Percentiles rank a stretch among this genome's conserved stretches.
These are phyloP conservation scores for Rhipidocladum racemiflorum DNA, from an alignment of 176 grass and related monocot species.

Conservation along the genomic window DNA sequence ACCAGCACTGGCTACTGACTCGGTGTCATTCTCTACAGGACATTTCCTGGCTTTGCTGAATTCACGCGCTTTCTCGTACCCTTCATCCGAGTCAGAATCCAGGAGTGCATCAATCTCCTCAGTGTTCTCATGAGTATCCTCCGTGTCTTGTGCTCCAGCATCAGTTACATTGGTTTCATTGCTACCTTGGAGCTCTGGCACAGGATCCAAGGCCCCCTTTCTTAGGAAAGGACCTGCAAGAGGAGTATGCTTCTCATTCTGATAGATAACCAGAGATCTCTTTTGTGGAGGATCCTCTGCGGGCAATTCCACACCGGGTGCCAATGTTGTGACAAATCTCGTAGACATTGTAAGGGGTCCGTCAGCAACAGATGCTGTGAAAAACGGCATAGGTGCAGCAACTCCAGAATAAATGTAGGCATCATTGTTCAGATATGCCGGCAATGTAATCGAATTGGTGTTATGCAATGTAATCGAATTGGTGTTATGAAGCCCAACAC, in stretches of 20 bases:
- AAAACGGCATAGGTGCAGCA: conserved; percentile 29
- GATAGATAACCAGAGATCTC: conserved; percentile 42
- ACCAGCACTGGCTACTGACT: conserved; percentile 43
- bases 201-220: conserved; percentile 34
- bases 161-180: conserved; percentile 66
- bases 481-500: conserved; percentile 23
- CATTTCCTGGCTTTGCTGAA: conserved; percentile 29
- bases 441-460: conserved; percentile 41
- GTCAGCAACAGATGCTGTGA: conserved; percentile 20
- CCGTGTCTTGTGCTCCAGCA: conserved; percentile 39
- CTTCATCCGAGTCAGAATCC: conserved; percentile 74
- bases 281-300: conserved; percentile 19
- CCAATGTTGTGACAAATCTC: conserved; percentile 22
- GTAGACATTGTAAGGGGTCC: conserved; percentile 7
- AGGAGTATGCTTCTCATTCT: conserved; percentile 26
- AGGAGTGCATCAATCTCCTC: conserved; percentile 86
- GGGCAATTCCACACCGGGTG: conserved; percentile 3
- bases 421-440: conserved; percentile 34
- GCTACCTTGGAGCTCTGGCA: conserved; percentile 59
- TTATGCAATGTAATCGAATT: conserved; percentile 43
- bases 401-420: conserved; percentile 30
- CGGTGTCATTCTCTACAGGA: conserved; percentile 26
- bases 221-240: conserved; percentile 11
- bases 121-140: conserved; percentile 79
- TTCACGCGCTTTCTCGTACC: conserved; percentile 41